These are phyloP conservation scores for Xylaria cubensis DNA, from an alignment of 495 filamentous ascomycete genomes.

Conservation along the genomic window DNA sequence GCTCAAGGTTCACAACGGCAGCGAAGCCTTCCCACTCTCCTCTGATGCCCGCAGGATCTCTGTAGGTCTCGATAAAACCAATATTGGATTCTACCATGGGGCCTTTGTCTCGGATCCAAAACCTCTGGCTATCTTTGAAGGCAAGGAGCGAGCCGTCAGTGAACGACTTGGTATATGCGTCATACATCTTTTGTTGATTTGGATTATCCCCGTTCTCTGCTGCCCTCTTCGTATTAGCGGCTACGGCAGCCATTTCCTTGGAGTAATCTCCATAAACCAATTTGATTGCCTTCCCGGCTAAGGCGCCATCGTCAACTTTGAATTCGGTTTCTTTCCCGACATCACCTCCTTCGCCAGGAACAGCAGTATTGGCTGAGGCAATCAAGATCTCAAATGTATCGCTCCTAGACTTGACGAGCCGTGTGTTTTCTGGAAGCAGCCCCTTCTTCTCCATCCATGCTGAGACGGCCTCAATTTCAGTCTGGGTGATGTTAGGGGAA, in stretches of 20 bases:
- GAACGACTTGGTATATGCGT: slow-evolving; percentile 85
- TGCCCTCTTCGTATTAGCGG: slow-evolving; percentile 72
- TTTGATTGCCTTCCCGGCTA: slow-evolving; percentile 70
- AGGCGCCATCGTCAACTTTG: slow-evolving; percentile 64
- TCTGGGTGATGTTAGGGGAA: slow-evolving; percentile 82
- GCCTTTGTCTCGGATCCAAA: slow-evolving; percentile 91
- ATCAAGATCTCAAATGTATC: slow-evolving; percentile 83
- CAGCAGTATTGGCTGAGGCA: slow-evolving; percentile 65
- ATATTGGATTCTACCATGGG: slow-evolving; percentile 90
- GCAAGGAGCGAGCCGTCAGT: slow-evolving; percentile 81
- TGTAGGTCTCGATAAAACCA: slow-evolving; percentile 95
- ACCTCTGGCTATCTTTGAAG: slow-evolving; percentile 88
- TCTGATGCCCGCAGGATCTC: slow-evolving; percentile 88
- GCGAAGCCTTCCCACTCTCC: slow-evolving; percentile 99
- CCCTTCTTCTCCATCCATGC: slow-evolving; percentile 78
- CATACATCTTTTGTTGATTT: slow-evolving; percentile 83
- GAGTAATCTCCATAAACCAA: slow-evolving; percentile 86
- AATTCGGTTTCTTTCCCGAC: slow-evolving; percentile 70
- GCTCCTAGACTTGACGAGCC: slow-evolving; percentile 74
- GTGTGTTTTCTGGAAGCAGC: slow-evolving; percentile 81
- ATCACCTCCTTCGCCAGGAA: slow-evolving; percentile 68
- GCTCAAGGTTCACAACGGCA: slow-evolving; percentile 77
- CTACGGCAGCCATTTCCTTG: slow-evolving; percentile 80
- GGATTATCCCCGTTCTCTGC: slow-evolving; percentile 80
- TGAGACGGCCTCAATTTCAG: slow-evolving; percentile 76